Evolutionary conservation across 257 asterid genomes (phyloP).

Genomic region (Nicotiana attenuata): DNA sequence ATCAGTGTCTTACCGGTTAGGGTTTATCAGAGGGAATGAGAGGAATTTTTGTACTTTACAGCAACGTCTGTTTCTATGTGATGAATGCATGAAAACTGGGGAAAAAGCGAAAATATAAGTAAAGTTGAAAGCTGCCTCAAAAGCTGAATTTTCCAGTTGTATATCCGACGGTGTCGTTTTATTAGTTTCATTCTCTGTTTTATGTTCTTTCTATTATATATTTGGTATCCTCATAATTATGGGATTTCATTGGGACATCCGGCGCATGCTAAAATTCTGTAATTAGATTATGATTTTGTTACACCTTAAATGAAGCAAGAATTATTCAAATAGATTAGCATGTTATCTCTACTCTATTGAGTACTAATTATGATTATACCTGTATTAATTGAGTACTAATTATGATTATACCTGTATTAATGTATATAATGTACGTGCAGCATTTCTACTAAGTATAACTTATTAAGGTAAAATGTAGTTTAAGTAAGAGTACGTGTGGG

Average conservation of each 20-base stretch:
- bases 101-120: not conserved
- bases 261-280: constrained; percentile 9
- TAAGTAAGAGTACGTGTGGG: not conserved
- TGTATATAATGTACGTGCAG: not conserved
- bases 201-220: too few species aligned
- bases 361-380: not conserved
- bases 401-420: not conserved
- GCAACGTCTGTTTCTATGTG: not conserved
- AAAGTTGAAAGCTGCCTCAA: constrained; percentile 6
- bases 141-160: constrained; percentile 8
- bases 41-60: not conserved
- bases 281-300: not conserved
- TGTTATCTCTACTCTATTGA: not conserved
- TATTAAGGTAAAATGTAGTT: not conserved
- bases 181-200: not conserved
- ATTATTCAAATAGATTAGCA: not conserved
- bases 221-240: not conserved
- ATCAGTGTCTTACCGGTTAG: not conserved
- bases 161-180: not conserved
- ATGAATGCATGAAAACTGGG: constrained; percentile 11
- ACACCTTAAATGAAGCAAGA: constrained; percentile 10
- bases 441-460: not conserved
- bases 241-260: not conserved
- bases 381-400: not conserved
- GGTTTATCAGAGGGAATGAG: not conserved